These are phyloP conservation scores for Cladosporium sp. DNA, from an alignment of 2,329 filamentous ascomycete species.

Conservation along the genomic window DNA sequence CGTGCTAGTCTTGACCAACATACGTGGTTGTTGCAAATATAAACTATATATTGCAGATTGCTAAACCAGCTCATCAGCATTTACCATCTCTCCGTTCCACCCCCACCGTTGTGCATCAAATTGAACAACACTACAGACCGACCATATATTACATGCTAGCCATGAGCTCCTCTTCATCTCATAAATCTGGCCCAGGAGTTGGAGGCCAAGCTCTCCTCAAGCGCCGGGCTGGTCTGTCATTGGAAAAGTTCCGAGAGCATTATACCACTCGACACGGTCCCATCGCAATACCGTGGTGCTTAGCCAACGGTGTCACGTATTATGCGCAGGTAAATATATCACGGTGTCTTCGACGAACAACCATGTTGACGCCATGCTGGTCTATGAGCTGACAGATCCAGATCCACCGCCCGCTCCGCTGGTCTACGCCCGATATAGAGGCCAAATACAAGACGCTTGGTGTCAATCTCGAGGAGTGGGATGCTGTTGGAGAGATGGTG, in stretches of 20 bases:
- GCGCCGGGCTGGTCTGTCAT: slow-evolving; percentile 3
- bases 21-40: too few relatives aligned
- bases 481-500: slow-evolving; percentile 14
- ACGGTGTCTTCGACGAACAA: too few relatives aligned
- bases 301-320: slow-evolving; percentile 14
- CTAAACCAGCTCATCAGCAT: too few relatives aligned
- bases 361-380: neutral
- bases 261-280: slow-evolving; percentile 13
- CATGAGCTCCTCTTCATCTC: neutral
- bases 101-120: too few relatives aligned
- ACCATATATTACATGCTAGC: too few relatives aligned
- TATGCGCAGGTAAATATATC: slow-evolving; percentile 13
- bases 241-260: slow-evolving; percentile 13
- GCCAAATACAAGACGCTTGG: neutral
- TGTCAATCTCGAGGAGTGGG: slow-evolving; percentile 16
- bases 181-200: neutral
- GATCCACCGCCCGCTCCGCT: slow-evolving; percentile 15
- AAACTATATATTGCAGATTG: neutral
- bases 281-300: slow-evolving; percentile 14
- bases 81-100: too few relatives aligned
- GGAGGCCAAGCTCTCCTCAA: slow-evolving; percentile 14
- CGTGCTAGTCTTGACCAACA: too few relatives aligned
- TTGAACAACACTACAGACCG: too few relatives aligned
- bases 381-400: neutral
- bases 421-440: neutral